Evolutionary conservation across 2,329 filamentous ascomycete species (phyloP), one percentile per base, ranked within the genome.

Genomic region (Aphanocladium album): DNA sequence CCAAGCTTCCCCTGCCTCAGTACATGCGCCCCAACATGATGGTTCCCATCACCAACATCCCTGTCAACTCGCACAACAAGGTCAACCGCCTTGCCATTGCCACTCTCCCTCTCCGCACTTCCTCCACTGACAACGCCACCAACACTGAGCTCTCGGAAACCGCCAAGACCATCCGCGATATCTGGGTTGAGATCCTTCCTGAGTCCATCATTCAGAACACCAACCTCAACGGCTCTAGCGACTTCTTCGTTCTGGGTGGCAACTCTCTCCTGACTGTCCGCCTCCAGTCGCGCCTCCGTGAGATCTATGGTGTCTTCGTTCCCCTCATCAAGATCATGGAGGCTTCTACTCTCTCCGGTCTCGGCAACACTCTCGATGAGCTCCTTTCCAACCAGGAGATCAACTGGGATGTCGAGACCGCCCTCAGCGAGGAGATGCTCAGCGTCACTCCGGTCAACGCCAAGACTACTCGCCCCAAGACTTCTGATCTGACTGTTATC

Each of bases 161-260:
- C 11, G 45, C 53, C 37, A 57, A 61, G 47, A 61, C 59, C 0
- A 21, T 68, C 7, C 39, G 46, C 19, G 47, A 60, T 5, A 50
- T 66, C 14, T 67, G 65, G 64, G 45, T 61, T 46, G 60, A 62
- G 7, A 62, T 67, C 1, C 49, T 67, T 2, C 64, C 68, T 53
- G 57, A 65, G 3, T 60, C 62, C 0, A 56, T 66, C 2, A 46
- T 67, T 4, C 60, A 70, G 1, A 43, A 52, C 30, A 39, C 60
- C 33, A 62, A 59, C 3, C 65, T 68, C 21, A 57, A 65, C 1
- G n/a, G 57, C 0, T 37, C 65, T 6, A 67, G 74, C 5, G 73
- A 78, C 65, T 80, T 81, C 65, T 80, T 79, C 66, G 60, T 65
- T 0, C 64, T 74, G 1, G 78, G 78, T 9, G 78, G 77, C 3